Conservation (phyloP, 306 rosid species). For the Carpinus fangiana region DNA sequence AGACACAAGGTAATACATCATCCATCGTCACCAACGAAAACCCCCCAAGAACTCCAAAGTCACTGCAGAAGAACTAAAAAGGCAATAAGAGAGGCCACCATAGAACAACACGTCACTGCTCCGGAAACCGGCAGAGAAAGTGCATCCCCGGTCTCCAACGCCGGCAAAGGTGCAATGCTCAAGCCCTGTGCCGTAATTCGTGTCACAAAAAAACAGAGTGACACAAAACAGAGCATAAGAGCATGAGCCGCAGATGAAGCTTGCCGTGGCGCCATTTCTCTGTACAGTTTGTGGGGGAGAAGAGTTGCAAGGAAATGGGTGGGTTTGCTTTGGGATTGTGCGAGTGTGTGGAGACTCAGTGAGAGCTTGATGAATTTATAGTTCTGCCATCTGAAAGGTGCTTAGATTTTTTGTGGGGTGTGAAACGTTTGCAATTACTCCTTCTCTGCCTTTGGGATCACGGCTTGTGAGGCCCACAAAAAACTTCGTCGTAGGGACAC, state of each 20-base stretch:
- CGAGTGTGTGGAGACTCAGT: background rate
- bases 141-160: conserved; percentile 52
- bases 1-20: background rate
- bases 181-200: conserved; percentile 37
- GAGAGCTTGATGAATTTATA: conserved; percentile 39
- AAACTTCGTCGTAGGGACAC: background rate
- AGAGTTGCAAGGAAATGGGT: background rate
- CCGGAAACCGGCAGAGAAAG: conserved; percentile 39
- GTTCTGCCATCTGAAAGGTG: conserved; percentile 34
- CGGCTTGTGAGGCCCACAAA: conserved; percentile 16
- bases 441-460: conserved; percentile 14
- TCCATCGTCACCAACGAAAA: conserved; percentile 15
- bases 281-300: background rate
- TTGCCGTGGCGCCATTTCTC: conserved; percentile 41
- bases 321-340: background rate
- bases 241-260: conserved; percentile 21
- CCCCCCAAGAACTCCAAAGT: conserved; percentile 10
- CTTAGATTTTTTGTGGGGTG: background rate
- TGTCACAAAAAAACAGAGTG: conserved; percentile 32
- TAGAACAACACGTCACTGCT: conserved; percentile 30
- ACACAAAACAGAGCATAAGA: conserved; percentile 30
- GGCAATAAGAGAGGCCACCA: conserved; percentile 48
- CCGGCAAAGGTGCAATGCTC: conserved; percentile 47
- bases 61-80: conserved; percentile 31
- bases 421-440: conserved; percentile 19